phyloP scores from a whole-genome alignment of 495 filamentous ascomycete species.

The Thozetella sp. region DNA sequence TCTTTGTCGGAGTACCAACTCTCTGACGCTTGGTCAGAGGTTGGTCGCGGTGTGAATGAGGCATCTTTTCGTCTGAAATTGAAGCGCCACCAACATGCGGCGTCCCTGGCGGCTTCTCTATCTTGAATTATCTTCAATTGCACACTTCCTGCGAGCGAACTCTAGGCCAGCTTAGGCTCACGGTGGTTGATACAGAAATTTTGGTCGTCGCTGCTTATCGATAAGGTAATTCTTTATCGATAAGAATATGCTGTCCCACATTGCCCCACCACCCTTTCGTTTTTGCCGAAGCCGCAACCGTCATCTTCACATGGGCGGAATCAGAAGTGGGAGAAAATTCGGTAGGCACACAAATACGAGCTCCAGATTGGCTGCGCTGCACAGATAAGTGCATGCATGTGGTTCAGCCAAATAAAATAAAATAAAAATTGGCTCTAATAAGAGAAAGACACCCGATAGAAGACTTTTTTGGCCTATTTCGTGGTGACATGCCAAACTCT shows the following conservation, averaged over 20 bases:
- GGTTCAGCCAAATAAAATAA: too few relatives aligned
- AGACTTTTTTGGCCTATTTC: too few relatives aligned
- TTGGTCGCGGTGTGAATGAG: constrained; percentile 50
- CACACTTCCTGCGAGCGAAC: background rate
- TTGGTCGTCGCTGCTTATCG: background rate
- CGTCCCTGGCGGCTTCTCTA: background rate
- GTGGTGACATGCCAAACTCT: too few relatives aligned
- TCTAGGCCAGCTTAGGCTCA: background rate
- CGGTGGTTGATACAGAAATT: background rate
- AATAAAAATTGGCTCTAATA: too few relatives aligned
- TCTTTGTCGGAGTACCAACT: constrained; percentile 35
- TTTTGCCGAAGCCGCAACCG: background rate
- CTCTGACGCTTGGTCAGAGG: constrained; percentile 72
- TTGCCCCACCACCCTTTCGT: background rate
- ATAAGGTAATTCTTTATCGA: constrained; percentile 1
- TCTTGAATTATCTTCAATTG: background rate
- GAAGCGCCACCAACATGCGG: background rate
- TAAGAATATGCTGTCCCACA: background rate
- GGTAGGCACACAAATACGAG: too few relatives aligned
- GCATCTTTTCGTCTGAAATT: constrained; percentile 33
- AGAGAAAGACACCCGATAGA: too few relatives aligned
- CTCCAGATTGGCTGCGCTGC: too few relatives aligned
- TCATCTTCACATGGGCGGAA: background rate
- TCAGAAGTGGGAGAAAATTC: too few relatives aligned
- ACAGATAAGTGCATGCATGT: too few relatives aligned